Base-by-base conservation (phyloP, 2,329 filamentous ascomycete genomes). In the Metarhizium album region DNA sequence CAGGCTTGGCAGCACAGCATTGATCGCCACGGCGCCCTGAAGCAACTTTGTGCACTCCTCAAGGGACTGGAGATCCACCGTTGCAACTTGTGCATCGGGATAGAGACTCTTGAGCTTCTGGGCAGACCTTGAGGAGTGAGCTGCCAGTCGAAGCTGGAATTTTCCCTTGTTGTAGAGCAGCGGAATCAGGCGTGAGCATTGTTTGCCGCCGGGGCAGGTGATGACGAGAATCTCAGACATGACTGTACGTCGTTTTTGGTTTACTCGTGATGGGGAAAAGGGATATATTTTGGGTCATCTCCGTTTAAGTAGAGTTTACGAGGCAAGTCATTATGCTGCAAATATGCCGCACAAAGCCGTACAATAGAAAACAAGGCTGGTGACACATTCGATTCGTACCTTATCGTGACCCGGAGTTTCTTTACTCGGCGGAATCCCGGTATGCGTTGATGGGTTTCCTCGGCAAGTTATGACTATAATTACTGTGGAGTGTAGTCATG, bases 221-320 rank as follows among this genome's bases (percentile, higher is more conserved):
- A 46, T 35, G 27, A 46, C 45, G 5, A 46, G 45, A 46, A 46
- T 35, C 29, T 46, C 45, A 6, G 45, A 46, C 45, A 46, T 46
- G 45, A 6, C 16, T 5, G 11, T 31, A 31, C 29, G 29, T 31
- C 29, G 5, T 5, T 31, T 31, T 11, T 31, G 11, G 27, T 29
- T 11, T 29, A 11, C 27, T n/a, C n/a, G n/a, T n/a, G n/a, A n/a
- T n/a, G n/a, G n/a, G n/a, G n/a, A n/a, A n/a, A 35, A 35, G 7
- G 33, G 22, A 22, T 13, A 18, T 42, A 24, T 4, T 9, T 20
- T 22, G 33, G 11, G 16, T 18, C 1, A 11, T 13, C 4, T 13
- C 20, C 16, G 20, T 5, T 20, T 24, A 42, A 11, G 18, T 42
- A 20, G 40, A 6, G 18, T 22, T 42, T 22, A 2, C 1, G 9